Evolutionary conservation across 441 rosid genomes (phyloP).

Genomic region (Syzygium syzygioides): DNA sequence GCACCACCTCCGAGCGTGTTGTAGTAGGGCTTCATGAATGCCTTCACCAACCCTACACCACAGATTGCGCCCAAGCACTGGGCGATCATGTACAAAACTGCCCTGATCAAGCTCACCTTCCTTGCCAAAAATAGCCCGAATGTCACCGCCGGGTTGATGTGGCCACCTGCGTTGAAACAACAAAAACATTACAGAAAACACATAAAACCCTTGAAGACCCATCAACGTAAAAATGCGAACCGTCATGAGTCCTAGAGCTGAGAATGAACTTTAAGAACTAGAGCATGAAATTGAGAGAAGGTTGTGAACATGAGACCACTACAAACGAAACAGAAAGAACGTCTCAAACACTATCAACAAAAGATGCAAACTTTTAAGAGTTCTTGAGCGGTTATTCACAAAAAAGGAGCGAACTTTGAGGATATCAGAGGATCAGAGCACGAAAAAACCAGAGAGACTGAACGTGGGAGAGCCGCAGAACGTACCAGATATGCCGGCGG

Average conservation of each 20-base stretch:
- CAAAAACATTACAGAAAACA: background rate
- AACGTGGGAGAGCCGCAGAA: background rate
- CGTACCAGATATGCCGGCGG: constrained; percentile 72
- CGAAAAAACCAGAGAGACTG: background rate
- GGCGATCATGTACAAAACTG: constrained; percentile 66
- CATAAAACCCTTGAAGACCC: background rate
- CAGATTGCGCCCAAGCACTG: constrained; percentile 77
- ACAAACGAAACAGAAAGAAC: background rate
- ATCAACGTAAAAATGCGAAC: background rate
- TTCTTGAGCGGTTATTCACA: background rate
- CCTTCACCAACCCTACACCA: constrained; percentile 82
- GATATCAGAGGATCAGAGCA: background rate
- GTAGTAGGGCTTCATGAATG: constrained; percentile 56
- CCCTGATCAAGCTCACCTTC: constrained; percentile 60
- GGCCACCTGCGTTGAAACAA: constrained; percentile 50
- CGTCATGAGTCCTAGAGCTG: background rate
- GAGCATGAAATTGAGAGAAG: background rate
- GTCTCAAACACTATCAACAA: background rate
- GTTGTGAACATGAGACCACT: background rate
- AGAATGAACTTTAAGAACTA: background rate
- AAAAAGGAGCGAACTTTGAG: background rate
- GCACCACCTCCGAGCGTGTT: constrained; percentile 63
- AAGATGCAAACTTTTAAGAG: background rate
- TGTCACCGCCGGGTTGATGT: constrained; percentile 88
- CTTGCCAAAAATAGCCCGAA: constrained; percentile 72